phyloP scores from a whole-genome alignment of 2,329 filamentous ascomycete genomes.

The Aspergillus puulaauensis region DNA sequence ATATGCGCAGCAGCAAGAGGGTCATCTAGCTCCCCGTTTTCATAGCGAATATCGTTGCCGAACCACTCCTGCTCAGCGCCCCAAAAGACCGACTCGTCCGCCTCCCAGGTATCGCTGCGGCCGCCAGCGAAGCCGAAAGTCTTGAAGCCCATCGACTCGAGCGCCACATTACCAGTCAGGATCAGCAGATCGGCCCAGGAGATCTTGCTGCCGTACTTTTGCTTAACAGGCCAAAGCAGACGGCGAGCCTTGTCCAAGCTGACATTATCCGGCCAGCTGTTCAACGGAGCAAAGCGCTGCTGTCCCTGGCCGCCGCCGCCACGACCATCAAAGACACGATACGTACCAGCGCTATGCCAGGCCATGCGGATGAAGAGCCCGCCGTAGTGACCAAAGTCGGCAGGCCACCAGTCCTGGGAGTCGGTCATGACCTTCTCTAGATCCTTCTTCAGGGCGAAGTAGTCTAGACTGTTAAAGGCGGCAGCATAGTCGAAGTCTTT shows the following conservation, averaged over 20 bases:
- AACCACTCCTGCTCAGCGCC: slow-evolving; percentile 73
- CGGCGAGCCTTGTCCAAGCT: slow-evolving; percentile 78
- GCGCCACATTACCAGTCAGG: slow-evolving; percentile 72
- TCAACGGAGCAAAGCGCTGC: slow-evolving; percentile 77
- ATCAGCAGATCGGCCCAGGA: slow-evolving; percentile 75
- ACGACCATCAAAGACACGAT: slow-evolving; percentile 72
- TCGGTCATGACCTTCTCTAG: slow-evolving; percentile 70
- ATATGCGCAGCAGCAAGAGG: slow-evolving; percentile 69
- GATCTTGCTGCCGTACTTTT: slow-evolving; percentile 80
- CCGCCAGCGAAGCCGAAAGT: slow-evolving; percentile 73
- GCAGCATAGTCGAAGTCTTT: slow-evolving; percentile 69
- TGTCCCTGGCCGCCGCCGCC: slow-evolving; percentile 73
- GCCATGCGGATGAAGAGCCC: slow-evolving; percentile 78
- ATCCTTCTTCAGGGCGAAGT: slow-evolving; percentile 72
- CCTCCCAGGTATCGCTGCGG: slow-evolving; percentile 70
- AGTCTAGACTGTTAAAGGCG: slow-evolving; percentile 72
- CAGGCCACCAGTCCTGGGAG: slow-evolving; percentile 79
- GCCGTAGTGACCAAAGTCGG: slow-evolving; percentile 78
- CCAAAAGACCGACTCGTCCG: slow-evolving; percentile 76
- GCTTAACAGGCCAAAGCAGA: slow-evolving; percentile 78
- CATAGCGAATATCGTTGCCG: slow-evolving; percentile 70
- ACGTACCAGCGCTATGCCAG: slow-evolving; percentile 78
- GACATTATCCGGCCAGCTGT: slow-evolving; percentile 80
- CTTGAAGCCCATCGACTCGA: slow-evolving; percentile 74
- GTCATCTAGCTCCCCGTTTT: slow-evolving; percentile 57